These are phyloP conservation scores for Chalaropsis thielavioides DNA, from an alignment of 2,329 filamentous ascomycete genomes.

Conservation along the genomic window DNA sequence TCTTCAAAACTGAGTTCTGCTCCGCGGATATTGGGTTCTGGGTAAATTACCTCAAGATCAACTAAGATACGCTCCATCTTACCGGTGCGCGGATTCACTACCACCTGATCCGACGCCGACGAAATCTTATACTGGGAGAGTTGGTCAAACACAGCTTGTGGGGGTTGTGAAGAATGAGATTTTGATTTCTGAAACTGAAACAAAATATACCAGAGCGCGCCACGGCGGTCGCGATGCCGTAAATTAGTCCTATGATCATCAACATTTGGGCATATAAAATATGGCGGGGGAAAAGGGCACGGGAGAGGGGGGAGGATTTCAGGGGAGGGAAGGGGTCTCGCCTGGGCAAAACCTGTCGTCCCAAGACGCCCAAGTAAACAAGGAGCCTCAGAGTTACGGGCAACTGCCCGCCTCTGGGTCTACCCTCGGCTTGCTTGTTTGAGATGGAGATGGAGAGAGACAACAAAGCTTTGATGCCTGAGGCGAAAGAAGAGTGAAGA, in stretches of 20 bases:
- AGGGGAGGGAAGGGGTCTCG: background rate
- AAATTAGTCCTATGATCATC: conserved; percentile 95
- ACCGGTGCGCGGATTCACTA: conserved; percentile 67
- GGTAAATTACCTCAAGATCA: conserved; percentile 73
- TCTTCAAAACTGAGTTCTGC: conserved; percentile 87
- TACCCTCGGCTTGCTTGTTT: background rate
- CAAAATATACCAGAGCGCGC: conserved; percentile 28
- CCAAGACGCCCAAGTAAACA: background rate
- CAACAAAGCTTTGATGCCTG: background rate
- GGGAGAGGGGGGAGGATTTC: too few species aligned
- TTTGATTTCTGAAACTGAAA: conserved; percentile 40
- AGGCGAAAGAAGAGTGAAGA: background rate
- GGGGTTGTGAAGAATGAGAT: conserved; percentile 12
- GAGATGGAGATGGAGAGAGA: conserved; percentile 19
- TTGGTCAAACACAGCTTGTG: conserved; percentile 25
- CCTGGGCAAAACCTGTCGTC: background rate
- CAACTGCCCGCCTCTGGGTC: conserved; percentile 19
- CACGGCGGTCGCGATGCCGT: conserved; percentile 24
- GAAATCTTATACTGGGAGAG: conserved; percentile 54
- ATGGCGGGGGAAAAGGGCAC: conserved; percentile 13
- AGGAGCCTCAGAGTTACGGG: conserved; percentile 16
- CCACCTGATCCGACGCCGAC: conserved; percentile 61
- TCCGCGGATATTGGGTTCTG: conserved; percentile 52
- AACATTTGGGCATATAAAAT: conserved; percentile 47
- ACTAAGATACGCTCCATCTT: conserved; percentile 79